Evolutionary conservation across 192 early-diverging fungal genomes (phyloP).

Genomic region (Entomortierella parvispora): DNA sequence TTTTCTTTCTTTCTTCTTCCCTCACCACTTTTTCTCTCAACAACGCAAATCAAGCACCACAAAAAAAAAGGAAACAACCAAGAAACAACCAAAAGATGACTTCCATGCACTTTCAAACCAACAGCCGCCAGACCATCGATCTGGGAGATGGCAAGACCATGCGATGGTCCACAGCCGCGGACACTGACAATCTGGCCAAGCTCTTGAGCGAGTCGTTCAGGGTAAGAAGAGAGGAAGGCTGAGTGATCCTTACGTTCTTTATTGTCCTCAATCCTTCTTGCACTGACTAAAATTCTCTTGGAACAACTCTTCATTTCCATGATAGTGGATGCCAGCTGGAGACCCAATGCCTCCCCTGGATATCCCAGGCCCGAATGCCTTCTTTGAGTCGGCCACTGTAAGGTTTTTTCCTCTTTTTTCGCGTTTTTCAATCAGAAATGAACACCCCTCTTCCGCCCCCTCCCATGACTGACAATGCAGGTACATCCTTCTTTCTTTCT

Average conservation of each 20-base stretch:
- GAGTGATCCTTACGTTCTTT: no score
- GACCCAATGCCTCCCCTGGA: conserved; percentile 10
- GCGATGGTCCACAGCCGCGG: conserved; percentile 44
- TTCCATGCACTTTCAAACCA: neutral
- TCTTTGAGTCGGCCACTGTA: conserved; percentile 10
- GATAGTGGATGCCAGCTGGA: conserved; percentile 30
- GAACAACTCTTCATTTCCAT: neutral
- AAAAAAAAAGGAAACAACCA: no score
- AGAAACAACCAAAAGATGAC: neutral
- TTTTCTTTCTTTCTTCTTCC: no score
- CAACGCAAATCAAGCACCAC: no score
- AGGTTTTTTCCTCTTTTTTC: no score
- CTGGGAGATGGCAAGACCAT: conserved; percentile 32
- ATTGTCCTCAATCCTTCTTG: neutral
- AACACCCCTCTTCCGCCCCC: no score
- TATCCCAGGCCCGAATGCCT: conserved; percentile 20
- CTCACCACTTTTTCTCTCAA: no score
- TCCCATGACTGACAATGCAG: no score
- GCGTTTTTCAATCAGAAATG: no score
- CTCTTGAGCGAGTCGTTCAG: conserved; percentile 22
- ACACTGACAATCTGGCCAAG: conserved; percentile 18
- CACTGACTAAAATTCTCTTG: neutral
- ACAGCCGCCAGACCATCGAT: conserved; percentile 26
- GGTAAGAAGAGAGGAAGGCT: conserved; percentile 7
- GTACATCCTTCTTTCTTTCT: neutral